A percentile compares a stretch with the other conserved stretches of the same genome.
These are phyloP conservation scores for Davidsoniella eucalypti DNA, from an alignment of 2,329 filamentous ascomycete genomes.

Conservation along the genomic window DNA sequence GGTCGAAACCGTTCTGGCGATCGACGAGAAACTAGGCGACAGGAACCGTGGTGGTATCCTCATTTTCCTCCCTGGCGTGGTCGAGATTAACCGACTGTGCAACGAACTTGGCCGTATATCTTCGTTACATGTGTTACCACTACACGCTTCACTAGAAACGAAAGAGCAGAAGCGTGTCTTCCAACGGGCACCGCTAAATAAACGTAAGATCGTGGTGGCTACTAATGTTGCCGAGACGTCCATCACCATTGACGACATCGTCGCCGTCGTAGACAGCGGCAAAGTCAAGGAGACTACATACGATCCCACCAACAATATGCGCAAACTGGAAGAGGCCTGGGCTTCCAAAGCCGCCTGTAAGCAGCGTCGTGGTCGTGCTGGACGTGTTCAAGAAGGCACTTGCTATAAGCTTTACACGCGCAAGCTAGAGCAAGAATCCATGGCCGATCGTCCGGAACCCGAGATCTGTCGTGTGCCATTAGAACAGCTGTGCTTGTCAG, in stretches of 20 bases:
- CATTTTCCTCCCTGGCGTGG: slow-evolving; percentile 85
- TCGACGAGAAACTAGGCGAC: slow-evolving; percentile 59
- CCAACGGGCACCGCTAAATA: slow-evolving; percentile 53
- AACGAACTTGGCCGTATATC: slow-evolving; percentile 45
- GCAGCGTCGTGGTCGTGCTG: slow-evolving; percentile 81
- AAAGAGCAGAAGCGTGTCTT: slow-evolving; percentile 82
- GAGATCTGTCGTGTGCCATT: slow-evolving; percentile 87
- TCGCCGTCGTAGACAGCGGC: slow-evolving; percentile 88
- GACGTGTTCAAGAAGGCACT: slow-evolving; percentile 74
- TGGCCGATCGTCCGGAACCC: slow-evolving; percentile 77
- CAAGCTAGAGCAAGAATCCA: slow-evolving; percentile 59
- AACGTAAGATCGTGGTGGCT: slow-evolving; percentile 81
- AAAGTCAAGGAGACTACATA: slow-evolving; percentile 95
- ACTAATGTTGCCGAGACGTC: slow-evolving; percentile 98
- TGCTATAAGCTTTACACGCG: slow-evolving; percentile 94
- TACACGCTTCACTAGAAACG: slow-evolving; percentile 84
- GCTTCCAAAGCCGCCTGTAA: slow-evolving; percentile 88
- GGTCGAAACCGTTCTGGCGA: slow-evolving; percentile 59
- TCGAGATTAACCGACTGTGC: slow-evolving; percentile 76
- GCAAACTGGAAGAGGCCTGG: slow-evolving; percentile 87
- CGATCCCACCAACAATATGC: slow-evolving; percentile 82
- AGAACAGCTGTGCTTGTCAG: slow-evolving; percentile 85
- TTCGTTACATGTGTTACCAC: slow-evolving; percentile 59
- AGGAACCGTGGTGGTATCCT: slow-evolving; percentile 66
- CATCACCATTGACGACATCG: slow-evolving; percentile 94